These are phyloP conservation scores for Pulveroboletus sp. DNA, from an alignment of 768 basidiomycete species.

Conservation along the genomic window DNA sequence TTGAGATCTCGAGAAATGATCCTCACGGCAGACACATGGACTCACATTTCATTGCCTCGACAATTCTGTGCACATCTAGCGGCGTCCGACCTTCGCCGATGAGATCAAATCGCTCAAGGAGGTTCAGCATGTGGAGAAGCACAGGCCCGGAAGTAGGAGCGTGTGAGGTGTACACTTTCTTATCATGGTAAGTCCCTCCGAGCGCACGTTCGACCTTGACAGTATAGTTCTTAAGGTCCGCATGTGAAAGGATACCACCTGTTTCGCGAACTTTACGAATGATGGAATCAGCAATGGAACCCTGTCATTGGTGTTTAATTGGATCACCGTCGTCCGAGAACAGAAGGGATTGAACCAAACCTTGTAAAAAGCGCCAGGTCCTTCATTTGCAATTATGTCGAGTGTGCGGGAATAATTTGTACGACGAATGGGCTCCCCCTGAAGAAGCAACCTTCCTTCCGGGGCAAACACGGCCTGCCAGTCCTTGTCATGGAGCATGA, in stretches of 20 bases:
- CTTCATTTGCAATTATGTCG: conserved; percentile 64
- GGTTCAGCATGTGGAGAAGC: conserved; percentile 88
- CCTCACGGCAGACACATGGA: conserved; percentile 17
- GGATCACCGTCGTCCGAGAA: conserved; percentile 5
- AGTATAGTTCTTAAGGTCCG: conserved; percentile 68
- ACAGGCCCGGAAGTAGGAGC: conserved; percentile 88
- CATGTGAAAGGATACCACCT: conserved; percentile 75
- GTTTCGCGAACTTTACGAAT: conserved; percentile 62
- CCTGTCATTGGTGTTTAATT: conserved; percentile 38
- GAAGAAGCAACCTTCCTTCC: conserved; percentile 58
- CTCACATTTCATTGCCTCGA: conserved; percentile 84
- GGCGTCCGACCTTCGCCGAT: conserved; percentile 48
- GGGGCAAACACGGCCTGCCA: conserved; percentile 87
- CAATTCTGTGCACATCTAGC: conserved; percentile 68
- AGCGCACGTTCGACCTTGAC: conserved; percentile 71
- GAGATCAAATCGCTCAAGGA: conserved; percentile 69
- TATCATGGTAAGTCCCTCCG: conserved; percentile 68
- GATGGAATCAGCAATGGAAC: conserved; percentile 76
- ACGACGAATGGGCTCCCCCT: conserved; percentile 71
- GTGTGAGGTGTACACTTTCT: conserved; percentile 77
- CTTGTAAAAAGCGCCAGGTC: conserved; percentile 79
- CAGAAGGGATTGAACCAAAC: conserved; percentile 32
- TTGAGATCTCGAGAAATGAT: conserved; percentile 2
- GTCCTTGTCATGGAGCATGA: conserved; percentile 64
- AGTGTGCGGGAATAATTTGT: conserved; percentile 77